These are phyloP conservation scores for Penicillium simplicissimum DNA, from an alignment of 495 filamentous ascomycete genomes.

Conservation along the genomic window DNA sequence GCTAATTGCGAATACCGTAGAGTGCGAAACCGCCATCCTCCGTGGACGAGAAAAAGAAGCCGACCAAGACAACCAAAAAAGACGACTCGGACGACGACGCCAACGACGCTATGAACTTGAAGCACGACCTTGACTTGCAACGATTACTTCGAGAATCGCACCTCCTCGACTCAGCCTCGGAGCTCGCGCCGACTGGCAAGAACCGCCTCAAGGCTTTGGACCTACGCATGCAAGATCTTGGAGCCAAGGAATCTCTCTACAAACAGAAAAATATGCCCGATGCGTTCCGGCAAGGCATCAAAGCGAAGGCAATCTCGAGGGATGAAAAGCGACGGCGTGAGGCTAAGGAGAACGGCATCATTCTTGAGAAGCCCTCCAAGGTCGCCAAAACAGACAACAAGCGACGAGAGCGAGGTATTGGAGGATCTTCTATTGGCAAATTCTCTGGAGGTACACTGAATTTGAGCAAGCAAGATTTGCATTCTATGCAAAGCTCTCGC, in stretches of 20 bases:
- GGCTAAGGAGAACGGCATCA: constrained; percentile 86
- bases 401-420: constrained; percentile 66
- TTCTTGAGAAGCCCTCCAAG: constrained; percentile 71
- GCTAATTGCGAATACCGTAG: constrained; percentile 30
- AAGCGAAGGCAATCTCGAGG: constrained; percentile 57
- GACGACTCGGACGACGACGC: constrained; percentile 50
- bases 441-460: constrained; percentile 77
- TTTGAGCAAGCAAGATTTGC: constrained; percentile 75
- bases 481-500: constrained; percentile 51
- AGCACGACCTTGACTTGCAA: constrained; percentile 91
- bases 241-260: constrained; percentile 71
- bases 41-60: constrained; percentile 30
- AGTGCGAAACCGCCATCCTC: constrained; percentile 53
- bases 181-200: constrained; percentile 63
- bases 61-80: constrained; percentile 36
- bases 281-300: constrained; percentile 75
- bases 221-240: constrained; percentile 75
- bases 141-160: constrained; percentile 89
- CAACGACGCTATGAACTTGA: constrained; percentile 64
- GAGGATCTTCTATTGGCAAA: constrained; percentile 73
- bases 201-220: constrained; percentile 77
- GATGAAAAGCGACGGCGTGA: constrained; percentile 73
- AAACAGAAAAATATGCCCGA: constrained; percentile 83
- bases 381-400: constrained; percentile 38
- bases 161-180: constrained; percentile 68